Evolutionary conservation across 805 yeast species (phyloP), one percentile per base, ranked within the genome.

Genomic region (Candida berthetii): DNA sequence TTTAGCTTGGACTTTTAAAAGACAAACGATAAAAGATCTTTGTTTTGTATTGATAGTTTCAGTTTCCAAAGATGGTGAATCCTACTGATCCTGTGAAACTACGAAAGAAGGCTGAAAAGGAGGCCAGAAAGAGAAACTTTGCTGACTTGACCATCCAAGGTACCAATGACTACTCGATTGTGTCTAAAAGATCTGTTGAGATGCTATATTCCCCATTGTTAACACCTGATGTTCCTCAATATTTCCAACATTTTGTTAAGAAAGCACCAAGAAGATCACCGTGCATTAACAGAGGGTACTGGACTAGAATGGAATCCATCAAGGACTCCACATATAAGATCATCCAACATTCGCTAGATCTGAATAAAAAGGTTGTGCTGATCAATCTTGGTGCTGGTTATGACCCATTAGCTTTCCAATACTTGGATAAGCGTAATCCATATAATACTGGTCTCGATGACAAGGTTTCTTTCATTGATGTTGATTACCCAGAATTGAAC

Each of bases 381-480:
- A 68, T 85, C 24, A 85, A 85, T 58, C 61, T 85, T 24, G 95
- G 95, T 2, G 85, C 93, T 61, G 95, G 95, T 3, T 85, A 73
- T 57, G 80, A 76, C 57, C 83, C 84, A 1, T 52, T 76, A 36
- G 80, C 84, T 1, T 79, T 78, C 43, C 76, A 75, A 45, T 52
- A 69, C 29, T 53, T 78, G 22, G 69, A 69, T 39, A 48, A 52
- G n/a, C 31, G 44, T 1, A 58, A 61, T 35, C 41, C 42, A 14
- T 52, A 58, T 9, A 65, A 66, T 38, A 48, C 48, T 24, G 42
- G 41, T 2, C 49, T 54, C 29, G 56, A 57, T 29, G 60, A 58
- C n/a, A 49, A 51, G 20, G 56, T 78, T 7, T 57, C 65, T 1
- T 85, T 84, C 53, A 60, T 81, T 9, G 95, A 85, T 62, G 72